phyloP scores from a whole-genome alignment of 139 green algal species.

The Closterium sp. region DNA sequence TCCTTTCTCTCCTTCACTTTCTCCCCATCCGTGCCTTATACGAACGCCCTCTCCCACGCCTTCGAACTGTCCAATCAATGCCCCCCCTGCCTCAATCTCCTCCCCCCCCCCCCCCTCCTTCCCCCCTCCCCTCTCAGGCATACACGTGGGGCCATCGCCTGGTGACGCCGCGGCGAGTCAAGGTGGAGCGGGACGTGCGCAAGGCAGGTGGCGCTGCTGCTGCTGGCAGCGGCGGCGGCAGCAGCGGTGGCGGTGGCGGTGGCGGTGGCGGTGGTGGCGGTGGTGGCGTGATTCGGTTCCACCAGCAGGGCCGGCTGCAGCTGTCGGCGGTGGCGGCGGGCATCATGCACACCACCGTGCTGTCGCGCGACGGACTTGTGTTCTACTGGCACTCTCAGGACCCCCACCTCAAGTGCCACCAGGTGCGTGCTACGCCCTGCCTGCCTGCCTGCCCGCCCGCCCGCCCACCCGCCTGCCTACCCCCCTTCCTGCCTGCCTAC shows the following conservation, averaged over 20 bases:
- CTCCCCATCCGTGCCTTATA: too few relatives aligned
- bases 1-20: neutral
- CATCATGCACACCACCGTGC: conserved; percentile 78
- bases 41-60: too few relatives aligned
- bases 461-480: neutral
- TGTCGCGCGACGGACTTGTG: conserved; percentile 68
- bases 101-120: neutral
- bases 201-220: neutral
- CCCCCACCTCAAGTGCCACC: conserved; percentile 8
- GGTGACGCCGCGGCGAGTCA: conserved; percentile 38
- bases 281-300: conserved; percentile 27
- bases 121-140: neutral
- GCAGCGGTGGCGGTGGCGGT: too few relatives aligned
- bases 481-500: too few relatives aligned
- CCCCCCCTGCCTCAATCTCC: neutral
- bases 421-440: neutral
- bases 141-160: conserved; percentile 38
- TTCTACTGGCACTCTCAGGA: conserved; percentile 71
- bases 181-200: conserved; percentile 25
- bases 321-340: conserved; percentile 74
- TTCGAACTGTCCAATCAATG: too few relatives aligned
- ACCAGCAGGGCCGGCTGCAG: conserved; percentile 35
- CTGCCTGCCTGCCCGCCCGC: neutral
- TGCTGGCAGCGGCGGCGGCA: neutral
- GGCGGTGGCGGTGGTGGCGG: too few relatives aligned